Evolutionary conservation across 2,329 filamentous ascomycete species (phyloP), one percentile per base, ranked within the genome.

Genomic region (Microthyrium microscopicum): DNA sequence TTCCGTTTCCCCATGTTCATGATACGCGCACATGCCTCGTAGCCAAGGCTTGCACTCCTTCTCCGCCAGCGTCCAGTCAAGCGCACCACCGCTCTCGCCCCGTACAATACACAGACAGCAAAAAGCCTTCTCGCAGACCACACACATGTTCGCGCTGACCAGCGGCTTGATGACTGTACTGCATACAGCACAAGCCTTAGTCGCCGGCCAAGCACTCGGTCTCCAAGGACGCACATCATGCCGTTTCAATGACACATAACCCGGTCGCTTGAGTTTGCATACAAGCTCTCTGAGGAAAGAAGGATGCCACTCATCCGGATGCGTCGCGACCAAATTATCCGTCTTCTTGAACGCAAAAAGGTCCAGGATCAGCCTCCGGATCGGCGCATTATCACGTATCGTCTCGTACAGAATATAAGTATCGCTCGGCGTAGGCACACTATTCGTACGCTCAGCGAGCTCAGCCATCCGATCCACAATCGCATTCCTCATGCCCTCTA

Each of bases 261-360:
- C 56, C 1, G 60, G 59, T 4, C 56, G 44, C 44, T 65, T 65
- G 18, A 64, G 44, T 29, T 54, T 49, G 8, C 64, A 60, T 30
- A 52, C 50, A 16, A 65, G 44, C 25, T 64, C 61, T 31, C 60
- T 53, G 9, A 64, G 46, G 41, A 65, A 64, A 1, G 40, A 46
- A 4, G 59, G 59, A 35, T 64, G 61, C 61, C 61, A 65, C 17
- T 53, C 47, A 38, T 64, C 60, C 34, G 48, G 49, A 41, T 66
- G 61, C 15, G 47, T 53, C 26, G 55, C 55, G 12, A 66, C 48
- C 12, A 66, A 41, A 15, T 57, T 54, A 41, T 64, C 61, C 22
- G 61, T 66, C 40, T 64, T 64, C 45, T 66, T 66, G 51, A 62
- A 65, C 1, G 58, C 58, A 44, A 65, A 66, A 6, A 66, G 51